Evolutionary conservation across 257 asterid species (phyloP).

Genomic region (Lavandula angustifolia): DNA sequence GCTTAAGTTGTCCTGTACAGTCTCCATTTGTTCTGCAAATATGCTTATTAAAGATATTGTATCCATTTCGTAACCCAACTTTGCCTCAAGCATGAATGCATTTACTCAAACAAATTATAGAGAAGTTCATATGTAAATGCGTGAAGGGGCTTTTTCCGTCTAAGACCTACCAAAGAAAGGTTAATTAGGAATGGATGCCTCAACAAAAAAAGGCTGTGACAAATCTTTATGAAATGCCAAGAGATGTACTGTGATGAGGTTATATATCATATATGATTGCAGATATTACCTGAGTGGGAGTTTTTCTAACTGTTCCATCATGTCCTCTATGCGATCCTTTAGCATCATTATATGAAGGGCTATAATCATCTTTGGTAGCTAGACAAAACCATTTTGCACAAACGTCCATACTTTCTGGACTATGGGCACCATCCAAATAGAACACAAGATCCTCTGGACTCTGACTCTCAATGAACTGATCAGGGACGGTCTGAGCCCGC

Average conservation of each 20-base stretch:
- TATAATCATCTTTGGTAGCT: slow-evolving; percentile 59
- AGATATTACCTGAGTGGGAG: slow-evolving; percentile 49
- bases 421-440: slow-evolving; percentile 97
- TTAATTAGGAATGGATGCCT: neutral
- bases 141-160: neutral
- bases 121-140: neutral
- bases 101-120: neutral
- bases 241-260: neutral
- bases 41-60: neutral
- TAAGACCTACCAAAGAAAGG: neutral
- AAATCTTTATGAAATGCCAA: slow-evolving; percentile 3
- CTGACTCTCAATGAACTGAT: slow-evolving; percentile 62
- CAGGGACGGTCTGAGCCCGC: slow-evolving; percentile 88
- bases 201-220: neutral
- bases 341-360: slow-evolving; percentile 30
- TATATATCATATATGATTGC: slow-evolving; percentile 8
- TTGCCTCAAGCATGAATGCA: neutral
- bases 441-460: slow-evolving; percentile 72
- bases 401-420: slow-evolving; percentile 99
- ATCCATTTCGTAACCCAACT: neutral
- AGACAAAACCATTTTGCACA: slow-evolving; percentile 90
- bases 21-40: neutral
- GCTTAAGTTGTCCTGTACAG: neutral
- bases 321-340: slow-evolving; percentile 32
- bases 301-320: slow-evolving; percentile 35